phyloP scores from a whole-genome alignment of 1,284 basidiomycete species.

The Inonotus hispidus region DNA sequence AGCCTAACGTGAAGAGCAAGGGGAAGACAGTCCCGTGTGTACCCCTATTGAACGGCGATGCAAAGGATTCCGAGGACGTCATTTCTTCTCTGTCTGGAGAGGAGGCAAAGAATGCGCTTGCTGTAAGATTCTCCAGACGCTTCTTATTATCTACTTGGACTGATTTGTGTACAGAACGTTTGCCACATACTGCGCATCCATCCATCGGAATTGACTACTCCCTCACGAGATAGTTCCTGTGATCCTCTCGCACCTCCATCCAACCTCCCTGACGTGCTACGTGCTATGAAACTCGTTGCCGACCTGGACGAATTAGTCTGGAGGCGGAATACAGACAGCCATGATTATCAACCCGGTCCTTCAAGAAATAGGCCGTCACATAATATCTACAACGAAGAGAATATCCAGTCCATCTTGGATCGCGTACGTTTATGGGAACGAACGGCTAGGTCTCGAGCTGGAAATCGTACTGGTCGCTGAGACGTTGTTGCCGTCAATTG shows the following conservation, averaged over 20 bases:
- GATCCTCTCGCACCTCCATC: neutral
- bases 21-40: neutral
- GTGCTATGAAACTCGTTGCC: slow-evolving; percentile 5
- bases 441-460: slow-evolving; percentile 8
- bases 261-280: neutral
- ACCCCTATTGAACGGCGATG: neutral
- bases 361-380: neutral
- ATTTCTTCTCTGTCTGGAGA: slow-evolving; percentile 2
- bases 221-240: neutral
- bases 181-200: slow-evolving; percentile 2
- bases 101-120: slow-evolving; percentile 3
- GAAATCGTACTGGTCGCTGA: neutral
- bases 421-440: slow-evolving; percentile 14
- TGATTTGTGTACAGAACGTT: slow-evolving; percentile 1
- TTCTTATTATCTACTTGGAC: neutral
- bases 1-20: neutral
- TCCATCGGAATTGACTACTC: neutral
- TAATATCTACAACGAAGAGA: slow-evolving; percentile 11
- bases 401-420: slow-evolving; percentile 11
- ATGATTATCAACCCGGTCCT: neutral
- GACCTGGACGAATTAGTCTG: slow-evolving; percentile 12
- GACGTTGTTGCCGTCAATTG: neutral
- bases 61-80: neutral
- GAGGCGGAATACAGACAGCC: neutral
- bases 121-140: neutral